Conservation (phyloP, 495 filamentous ascomycete genomes). For the Penicillium subrubescens region DNA sequence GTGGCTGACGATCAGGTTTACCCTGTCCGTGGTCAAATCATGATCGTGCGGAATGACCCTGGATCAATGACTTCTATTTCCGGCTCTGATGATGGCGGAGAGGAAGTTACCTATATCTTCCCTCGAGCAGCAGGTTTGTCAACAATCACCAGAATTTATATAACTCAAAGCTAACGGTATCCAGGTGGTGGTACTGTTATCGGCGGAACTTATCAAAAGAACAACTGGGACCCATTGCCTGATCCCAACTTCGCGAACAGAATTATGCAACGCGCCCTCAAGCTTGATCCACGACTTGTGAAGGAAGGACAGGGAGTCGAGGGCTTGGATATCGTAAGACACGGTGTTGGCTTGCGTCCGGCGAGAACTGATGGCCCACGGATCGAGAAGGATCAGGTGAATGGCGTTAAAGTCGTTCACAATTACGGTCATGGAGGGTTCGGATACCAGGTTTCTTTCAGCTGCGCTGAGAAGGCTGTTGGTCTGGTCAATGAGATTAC, state of each 20-base stretch:
- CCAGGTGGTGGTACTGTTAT: conserved; percentile 70
- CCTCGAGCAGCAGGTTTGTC: conserved; percentile 64
- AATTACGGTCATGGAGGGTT: conserved; percentile 94
- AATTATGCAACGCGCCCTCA: conserved; percentile 83
- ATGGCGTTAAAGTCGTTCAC: conserved; percentile 74
- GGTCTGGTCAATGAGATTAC: neutral
- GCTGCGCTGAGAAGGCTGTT: conserved; percentile 58
- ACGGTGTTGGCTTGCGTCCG: conserved; percentile 84
- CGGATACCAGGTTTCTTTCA: conserved; percentile 84
- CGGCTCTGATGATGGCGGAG: conserved; percentile 75
- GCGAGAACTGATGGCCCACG: conserved; percentile 71
- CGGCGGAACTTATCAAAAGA: conserved; percentile 80
- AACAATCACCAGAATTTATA: neutral
- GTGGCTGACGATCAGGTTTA: conserved; percentile 72
- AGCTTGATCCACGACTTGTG: conserved; percentile 70
- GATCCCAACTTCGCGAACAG: conserved; percentile 77
- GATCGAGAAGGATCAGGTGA: conserved; percentile 75
- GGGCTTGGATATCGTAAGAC: conserved; percentile 75
- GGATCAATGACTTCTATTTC: conserved; percentile 66
- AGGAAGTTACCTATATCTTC: conserved; percentile 85
- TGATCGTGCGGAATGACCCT: conserved; percentile 79
- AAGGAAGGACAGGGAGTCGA: conserved; percentile 71
- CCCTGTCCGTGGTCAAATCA: conserved; percentile 81
- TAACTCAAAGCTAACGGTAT: neutral
- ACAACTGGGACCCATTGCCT: conserved; percentile 75